phyloP scores from a whole-genome alignment of 2,329 filamentous ascomycete species.

The Neophaeococcomyces aloes region DNA sequence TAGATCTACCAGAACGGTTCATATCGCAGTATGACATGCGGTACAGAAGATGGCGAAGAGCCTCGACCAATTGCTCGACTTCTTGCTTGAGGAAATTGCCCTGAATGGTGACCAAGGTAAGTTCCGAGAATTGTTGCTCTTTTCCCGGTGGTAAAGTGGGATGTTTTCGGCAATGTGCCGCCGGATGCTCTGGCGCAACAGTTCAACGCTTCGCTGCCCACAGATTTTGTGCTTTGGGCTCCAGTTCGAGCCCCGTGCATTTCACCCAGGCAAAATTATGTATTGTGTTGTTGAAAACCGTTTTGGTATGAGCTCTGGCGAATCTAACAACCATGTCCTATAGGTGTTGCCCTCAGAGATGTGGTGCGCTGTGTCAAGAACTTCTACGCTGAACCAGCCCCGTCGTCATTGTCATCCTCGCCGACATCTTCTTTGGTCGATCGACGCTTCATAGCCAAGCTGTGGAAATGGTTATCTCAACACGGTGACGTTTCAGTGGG shows the following conservation, averaged over 20 bases:
- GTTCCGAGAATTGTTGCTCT: slow-evolving; percentile 22
- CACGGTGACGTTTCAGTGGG: slow-evolving; percentile 47
- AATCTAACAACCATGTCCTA: background rate
- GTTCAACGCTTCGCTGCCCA: background rate
- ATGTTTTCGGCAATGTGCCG: background rate
- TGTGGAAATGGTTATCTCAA: slow-evolving; percentile 48
- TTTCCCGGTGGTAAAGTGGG: background rate
- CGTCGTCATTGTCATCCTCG: background rate
- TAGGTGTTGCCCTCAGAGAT: slow-evolving; percentile 3
- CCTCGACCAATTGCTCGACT: slow-evolving; percentile 48
- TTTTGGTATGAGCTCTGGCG: background rate
- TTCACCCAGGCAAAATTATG: slow-evolving; percentile 6
- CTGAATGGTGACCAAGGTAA: slow-evolving; percentile 48
- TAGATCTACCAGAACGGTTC: background rate
- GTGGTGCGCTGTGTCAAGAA: background rate
- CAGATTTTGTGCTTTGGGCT: background rate
- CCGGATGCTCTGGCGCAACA: background rate
- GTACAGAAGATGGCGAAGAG: slow-evolving; percentile 35
- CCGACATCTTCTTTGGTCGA: slow-evolving; percentile 30
- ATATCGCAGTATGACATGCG: background rate
- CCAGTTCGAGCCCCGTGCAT: slow-evolving; percentile 1
- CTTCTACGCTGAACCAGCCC: background rate
- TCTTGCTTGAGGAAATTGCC: slow-evolving; percentile 49
- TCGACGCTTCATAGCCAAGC: slow-evolving; percentile 40
- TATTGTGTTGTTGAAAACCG: background rate